Percentiles rank a stretch among this genome's conserved stretches.
Evolutionary conservation across 805 yeast genomes (phyloP).

Genomic region (Kodamaea jinghongensis): DNA sequence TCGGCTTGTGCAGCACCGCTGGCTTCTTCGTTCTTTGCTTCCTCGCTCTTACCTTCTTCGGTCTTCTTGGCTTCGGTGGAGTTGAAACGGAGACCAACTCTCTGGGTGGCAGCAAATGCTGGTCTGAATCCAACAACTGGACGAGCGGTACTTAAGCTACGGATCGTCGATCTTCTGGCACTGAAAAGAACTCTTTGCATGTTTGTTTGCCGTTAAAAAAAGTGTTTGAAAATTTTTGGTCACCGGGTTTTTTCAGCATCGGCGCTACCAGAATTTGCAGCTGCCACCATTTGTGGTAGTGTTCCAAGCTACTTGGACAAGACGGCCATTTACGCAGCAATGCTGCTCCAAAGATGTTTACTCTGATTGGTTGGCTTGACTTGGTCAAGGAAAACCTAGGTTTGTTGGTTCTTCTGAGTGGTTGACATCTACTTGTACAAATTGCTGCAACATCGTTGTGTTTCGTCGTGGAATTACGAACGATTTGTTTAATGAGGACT

Average conservation of each 20-base stretch:
- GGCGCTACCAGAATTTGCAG: too few species aligned
- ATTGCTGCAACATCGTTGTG: too few species aligned
- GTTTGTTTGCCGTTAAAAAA: conserved; percentile 3
- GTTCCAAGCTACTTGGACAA: neutral
- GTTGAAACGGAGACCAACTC: conserved; percentile 17
- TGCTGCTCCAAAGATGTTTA: too few species aligned
- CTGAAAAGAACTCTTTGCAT: conserved; percentile 29
- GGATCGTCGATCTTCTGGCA: conserved; percentile 17
- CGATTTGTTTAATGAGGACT: too few species aligned
- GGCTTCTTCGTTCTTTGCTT: conserved; percentile 6
- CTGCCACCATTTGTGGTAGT: neutral
- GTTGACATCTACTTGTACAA: too few species aligned
- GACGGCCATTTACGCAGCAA: too few species aligned
- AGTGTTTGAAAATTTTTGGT: conserved; percentile 8
- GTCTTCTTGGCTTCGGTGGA: conserved; percentile 15
- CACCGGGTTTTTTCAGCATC: neutral
- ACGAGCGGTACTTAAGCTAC: conserved; percentile 10
- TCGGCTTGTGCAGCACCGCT: neutral
- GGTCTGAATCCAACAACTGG: conserved; percentile 17
- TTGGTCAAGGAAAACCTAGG: too few species aligned
- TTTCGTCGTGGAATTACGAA: too few species aligned
- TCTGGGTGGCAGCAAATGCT: conserved; percentile 11
- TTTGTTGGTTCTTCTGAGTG: too few species aligned
- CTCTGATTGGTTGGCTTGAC: too few species aligned
- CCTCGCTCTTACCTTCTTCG: conserved; percentile 8